phyloP scores from a whole-genome alignment of 2,329 filamentous ascomycete species.

The Aspergillus pseudonomiae region DNA sequence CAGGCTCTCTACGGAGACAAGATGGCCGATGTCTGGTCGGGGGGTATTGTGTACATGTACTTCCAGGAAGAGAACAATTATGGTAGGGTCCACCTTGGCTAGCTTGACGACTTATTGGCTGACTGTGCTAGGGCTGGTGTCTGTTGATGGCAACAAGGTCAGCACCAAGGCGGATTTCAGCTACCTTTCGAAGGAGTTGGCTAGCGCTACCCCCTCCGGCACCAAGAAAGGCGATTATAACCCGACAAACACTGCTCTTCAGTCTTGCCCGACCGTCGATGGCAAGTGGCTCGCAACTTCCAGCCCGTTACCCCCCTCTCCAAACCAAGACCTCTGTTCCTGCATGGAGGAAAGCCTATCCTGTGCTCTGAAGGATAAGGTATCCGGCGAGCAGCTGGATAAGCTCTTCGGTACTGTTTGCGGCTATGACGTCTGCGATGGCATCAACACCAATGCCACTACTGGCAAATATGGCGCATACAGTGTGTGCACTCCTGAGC shows the following conservation, averaged over 20 bases:
- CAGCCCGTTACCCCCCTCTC: slow-evolving; percentile 73
- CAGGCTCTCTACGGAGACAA: slow-evolving; percentile 72
- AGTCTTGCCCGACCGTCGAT: slow-evolving; percentile 68
- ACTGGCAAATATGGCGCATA: slow-evolving; percentile 49
- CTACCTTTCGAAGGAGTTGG: slow-evolving; percentile 69
- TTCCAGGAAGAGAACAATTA: slow-evolving; percentile 88
- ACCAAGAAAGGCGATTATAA: slow-evolving; percentile 69
- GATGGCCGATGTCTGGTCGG: slow-evolving; percentile 86
- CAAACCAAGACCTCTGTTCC: slow-evolving; percentile 74
- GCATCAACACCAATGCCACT: slow-evolving; percentile 44
- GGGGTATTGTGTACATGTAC: slow-evolving; percentile 98
- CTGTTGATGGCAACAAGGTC: slow-evolving; percentile 67
- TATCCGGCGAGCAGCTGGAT: slow-evolving; percentile 62
- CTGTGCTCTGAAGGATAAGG: slow-evolving; percentile 65
- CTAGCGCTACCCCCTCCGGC: slow-evolving; percentile 65
- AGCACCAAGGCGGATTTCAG: slow-evolving; percentile 73
- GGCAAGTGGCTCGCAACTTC: slow-evolving; percentile 67
- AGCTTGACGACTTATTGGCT: neutral
- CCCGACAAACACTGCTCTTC: slow-evolving; percentile 68
- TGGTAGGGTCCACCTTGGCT: slow-evolving; percentile 52
- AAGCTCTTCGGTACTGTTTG: slow-evolving; percentile 65
- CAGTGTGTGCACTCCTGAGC: slow-evolving; percentile 44
- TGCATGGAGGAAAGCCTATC: slow-evolving; percentile 77
- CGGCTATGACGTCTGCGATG: slow-evolving; percentile 43
- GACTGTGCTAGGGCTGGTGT: slow-evolving; percentile 40